Conservation (phyloP, 306 rosid genomes). For the Comarum palustre region DNA sequence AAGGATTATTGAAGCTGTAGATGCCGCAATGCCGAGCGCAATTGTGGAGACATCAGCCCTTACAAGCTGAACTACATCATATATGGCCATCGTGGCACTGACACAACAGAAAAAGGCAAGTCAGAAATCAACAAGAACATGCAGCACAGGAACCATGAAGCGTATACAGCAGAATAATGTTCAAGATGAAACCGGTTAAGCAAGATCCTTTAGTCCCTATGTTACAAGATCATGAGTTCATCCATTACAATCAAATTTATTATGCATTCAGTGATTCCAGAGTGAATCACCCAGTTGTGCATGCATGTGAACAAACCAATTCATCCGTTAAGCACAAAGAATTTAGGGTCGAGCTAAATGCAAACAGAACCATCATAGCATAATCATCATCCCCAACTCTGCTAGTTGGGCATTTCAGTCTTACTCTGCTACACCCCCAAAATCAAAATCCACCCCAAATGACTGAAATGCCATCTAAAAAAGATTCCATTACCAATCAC, state of each 20-base stretch:
- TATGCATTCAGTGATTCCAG: neutral
- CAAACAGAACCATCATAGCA: neutral
- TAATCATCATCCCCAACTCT: neutral
- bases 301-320: neutral
- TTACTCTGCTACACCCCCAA: neutral
- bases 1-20: conserved; percentile 87
- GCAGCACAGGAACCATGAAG: conserved; percentile 13
- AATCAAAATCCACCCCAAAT: too few relatives aligned
- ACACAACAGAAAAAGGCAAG: conserved; percentile 30
- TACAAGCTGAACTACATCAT: conserved; percentile 84
- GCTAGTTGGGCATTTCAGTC: too few relatives aligned
- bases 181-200: neutral
- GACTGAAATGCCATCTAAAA: neutral
- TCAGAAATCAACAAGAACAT: conserved; percentile 21
- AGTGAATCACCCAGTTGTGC: neutral
- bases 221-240: neutral
- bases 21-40: conserved; percentile 87
- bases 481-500: neutral
- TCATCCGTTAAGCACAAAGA: neutral
- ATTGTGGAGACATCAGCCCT: conserved; percentile 94
- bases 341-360: too few relatives aligned
- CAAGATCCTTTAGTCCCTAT: neutral
- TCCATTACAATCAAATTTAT: neutral
- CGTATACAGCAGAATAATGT: neutral
- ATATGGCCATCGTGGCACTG: conserved; percentile 95